A percentile compares a stretch with the other conserved stretches of the same genome.
Evolutionary conservation across 2,329 filamentous ascomycete species (phyloP).

Genomic region (Aspergillus flavus): DNA sequence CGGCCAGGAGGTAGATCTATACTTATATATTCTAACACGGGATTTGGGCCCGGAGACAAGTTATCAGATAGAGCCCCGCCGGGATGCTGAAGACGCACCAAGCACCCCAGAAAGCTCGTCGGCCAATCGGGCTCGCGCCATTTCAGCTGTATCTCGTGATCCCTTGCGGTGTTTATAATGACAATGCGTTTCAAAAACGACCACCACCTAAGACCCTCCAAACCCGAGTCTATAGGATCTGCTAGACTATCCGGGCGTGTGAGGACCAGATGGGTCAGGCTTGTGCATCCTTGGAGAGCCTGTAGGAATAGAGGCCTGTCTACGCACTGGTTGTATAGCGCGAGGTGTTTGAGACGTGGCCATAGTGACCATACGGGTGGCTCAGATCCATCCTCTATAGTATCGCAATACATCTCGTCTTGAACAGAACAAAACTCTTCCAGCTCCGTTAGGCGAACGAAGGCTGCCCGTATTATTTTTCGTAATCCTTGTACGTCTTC

Average conservation of each 20-base stretch:
- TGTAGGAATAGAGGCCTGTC: slow-evolving; percentile 10
- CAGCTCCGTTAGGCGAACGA: slow-evolving; percentile 14
- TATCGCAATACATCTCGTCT: slow-evolving; percentile 17
- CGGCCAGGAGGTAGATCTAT: background rate
- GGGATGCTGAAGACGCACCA: background rate
- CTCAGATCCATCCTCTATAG: background rate
- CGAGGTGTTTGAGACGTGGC: slow-evolving; percentile 15
- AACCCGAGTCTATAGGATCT: background rate
- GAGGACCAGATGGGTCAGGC: slow-evolving; percentile 17
- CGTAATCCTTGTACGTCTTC: slow-evolving; percentile 9
- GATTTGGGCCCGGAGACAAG: background rate
- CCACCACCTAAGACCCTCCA: background rate
- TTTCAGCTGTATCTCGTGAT: background rate
- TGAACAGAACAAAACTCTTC: slow-evolving; percentile 17
- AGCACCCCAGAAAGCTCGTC: background rate
- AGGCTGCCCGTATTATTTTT: slow-evolving; percentile 13
- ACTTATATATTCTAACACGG: background rate
- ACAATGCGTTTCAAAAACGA: background rate
- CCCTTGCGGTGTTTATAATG: background rate
- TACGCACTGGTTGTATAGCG: slow-evolving; percentile 17
- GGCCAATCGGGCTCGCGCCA: background rate
- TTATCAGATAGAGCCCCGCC: background rate
- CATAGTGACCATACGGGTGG: slow-evolving; percentile 18
- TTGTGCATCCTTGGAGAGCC: slow-evolving; percentile 11
- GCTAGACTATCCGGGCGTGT: slow-evolving; percentile 13